Evolutionary conservation across 1,139 yeast species (phyloP).

Genomic region (Geotrichum restrictum): DNA sequence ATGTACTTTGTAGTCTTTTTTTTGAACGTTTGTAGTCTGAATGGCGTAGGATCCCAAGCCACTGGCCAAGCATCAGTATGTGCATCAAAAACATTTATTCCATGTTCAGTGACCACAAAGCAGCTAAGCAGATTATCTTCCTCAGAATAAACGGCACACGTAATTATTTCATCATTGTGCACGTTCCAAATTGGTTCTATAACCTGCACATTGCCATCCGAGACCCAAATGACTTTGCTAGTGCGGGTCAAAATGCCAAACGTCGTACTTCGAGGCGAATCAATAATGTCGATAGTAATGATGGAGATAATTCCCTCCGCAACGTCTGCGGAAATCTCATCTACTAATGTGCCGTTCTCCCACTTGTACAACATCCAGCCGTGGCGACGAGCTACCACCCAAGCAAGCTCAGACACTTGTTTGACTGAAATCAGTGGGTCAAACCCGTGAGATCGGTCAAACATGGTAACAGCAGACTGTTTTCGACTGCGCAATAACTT

Average conservation of each 20-base stretch:
- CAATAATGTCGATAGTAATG: conserved; percentile 18
- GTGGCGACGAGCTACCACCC: conserved; percentile 27
- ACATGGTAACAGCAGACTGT: conserved; percentile 18
- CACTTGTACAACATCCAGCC: conserved; percentile 30
- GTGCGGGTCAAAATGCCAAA: conserved; percentile 29
- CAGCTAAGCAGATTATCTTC: conserved; percentile 15
- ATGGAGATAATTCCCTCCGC: conserved; percentile 21
- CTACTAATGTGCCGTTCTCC: conserved; percentile 25
- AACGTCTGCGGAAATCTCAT: conserved; percentile 28
- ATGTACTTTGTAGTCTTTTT: conserved; percentile 18
- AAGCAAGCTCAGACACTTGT: conserved; percentile 24
- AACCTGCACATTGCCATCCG: conserved; percentile 26
- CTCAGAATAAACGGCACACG: conserved; percentile 15
- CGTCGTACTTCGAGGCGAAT: conserved; percentile 1
- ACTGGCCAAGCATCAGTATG: conserved; percentile 10
- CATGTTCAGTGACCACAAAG: conserved; percentile 18
- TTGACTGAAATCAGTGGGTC: conserved; percentile 22
- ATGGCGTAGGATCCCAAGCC: conserved; percentile 21
- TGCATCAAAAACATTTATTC: conserved; percentile 14
- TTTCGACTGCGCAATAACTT: conserved; percentile 8
- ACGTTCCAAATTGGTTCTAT: conserved; percentile 27
- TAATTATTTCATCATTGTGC: conserved; percentile 14
- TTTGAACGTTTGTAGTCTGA: conserved; percentile 17
- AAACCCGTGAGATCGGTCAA: conserved; percentile 23
- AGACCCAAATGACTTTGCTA: conserved; percentile 28